Evolutionary conservation across 1,284 basidiomycete genomes (phyloP).

Genomic region (Ceratobasidium papillatum): DNA sequence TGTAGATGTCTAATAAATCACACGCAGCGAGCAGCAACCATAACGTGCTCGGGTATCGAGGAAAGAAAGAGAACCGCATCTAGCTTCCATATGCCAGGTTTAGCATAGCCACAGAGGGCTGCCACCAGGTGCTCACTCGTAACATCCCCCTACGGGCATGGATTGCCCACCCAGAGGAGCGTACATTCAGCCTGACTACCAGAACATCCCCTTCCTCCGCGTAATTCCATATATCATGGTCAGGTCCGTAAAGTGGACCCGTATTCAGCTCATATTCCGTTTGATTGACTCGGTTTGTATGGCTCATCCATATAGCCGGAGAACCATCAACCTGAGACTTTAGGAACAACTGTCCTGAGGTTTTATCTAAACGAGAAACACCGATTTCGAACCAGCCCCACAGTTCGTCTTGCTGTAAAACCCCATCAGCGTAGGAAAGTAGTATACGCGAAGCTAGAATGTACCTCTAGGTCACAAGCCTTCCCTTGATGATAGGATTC

Average conservation of each 20-base stretch:
- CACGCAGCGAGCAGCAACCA: neutral
- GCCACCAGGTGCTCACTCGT: constrained; percentile 6
- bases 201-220: constrained; percentile 21
- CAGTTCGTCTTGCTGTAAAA: neutral
- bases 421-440: neutral
- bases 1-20: neutral
- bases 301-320: constrained; percentile 6
- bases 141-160: neutral
- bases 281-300: neutral
- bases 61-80: neutral
- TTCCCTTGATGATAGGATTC: constrained; percentile 2
- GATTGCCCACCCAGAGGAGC: constrained; percentile 4
- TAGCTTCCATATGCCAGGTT: neutral
- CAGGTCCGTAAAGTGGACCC: neutral
- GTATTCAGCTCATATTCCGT: neutral
- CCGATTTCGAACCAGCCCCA: constrained; percentile 25
- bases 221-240: constrained; percentile 1
- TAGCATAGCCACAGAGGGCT: constrained; percentile 7
- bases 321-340: neutral
- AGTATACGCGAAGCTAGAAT: neutral
- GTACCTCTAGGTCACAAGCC: constrained; percentile 6
- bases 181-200: constrained; percentile 2
- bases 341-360: neutral
- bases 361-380: neutral
- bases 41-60: neutral